Evolutionary conservation across 2,329 filamentous ascomycete genomes (phyloP), one percentile per base, ranked within the genome.

Genomic region (Triangularia setosa): DNA sequence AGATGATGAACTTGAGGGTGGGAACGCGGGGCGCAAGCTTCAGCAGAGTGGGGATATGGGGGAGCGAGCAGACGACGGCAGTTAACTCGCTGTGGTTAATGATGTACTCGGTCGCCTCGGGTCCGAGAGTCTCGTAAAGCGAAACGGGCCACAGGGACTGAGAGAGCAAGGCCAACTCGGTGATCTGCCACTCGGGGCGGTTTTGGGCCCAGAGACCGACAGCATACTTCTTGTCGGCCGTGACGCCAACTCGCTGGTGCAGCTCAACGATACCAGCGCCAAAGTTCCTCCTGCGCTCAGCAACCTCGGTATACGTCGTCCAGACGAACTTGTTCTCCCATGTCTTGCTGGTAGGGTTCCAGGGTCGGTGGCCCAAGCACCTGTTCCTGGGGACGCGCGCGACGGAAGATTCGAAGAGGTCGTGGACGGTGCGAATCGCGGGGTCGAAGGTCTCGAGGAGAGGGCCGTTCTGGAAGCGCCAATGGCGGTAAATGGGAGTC

Each of bases 81-180:
- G 83, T 77, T 63, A 98, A 80, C 67, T 88, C 84, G 62, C 92
- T 87, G 76, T 98, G 94, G 78, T 96, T 96, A 80, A 98, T 90
- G 77, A 99, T 97, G 79, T 91, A 98, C 79, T 98, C 93, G 64
- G 91, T 93, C 2, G 93, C 87, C 70, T 97, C 92, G 12, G 94
- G 90, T 9, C 94, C 94, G 4, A 99, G 86, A 12, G 94, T 97
- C 77, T 98, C 95, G 81, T 99, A 99, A 59, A 99, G 89, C 4
- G 94, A 97, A 62, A 99, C 93, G 23, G 90, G 91, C 79, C 84
- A 98, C 28, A 98, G 86, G 7, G 90, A 87, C 77, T 98, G 95
- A 12, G 93, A 95, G 79, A 91, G 87, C 75, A 91, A 89, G 44
- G 87, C 95, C 73, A 98, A 80, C 81, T 98, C 94, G 63, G 89